Evolutionary conservation across 306 rosid species (phyloP).

Genomic region (Biancaea sappan): DNA sequence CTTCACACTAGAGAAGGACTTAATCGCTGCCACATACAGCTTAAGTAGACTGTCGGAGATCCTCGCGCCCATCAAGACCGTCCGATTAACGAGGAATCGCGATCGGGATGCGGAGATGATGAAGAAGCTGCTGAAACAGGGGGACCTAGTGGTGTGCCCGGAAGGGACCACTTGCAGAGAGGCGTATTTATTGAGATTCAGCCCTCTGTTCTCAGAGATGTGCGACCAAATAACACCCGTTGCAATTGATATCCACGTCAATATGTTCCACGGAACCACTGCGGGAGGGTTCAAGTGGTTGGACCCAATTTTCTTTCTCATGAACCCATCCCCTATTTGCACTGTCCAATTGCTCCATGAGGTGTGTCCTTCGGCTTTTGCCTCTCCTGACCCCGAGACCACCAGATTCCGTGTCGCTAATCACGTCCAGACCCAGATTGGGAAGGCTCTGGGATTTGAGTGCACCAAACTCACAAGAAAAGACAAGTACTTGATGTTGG

Average conservation of each 20-base stretch:
- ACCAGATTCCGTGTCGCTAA: slow-evolving; percentile 63
- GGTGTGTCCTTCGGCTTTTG: slow-evolving; percentile 26
- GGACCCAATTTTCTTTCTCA: slow-evolving; percentile 67
- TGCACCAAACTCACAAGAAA: slow-evolving; percentile 66
- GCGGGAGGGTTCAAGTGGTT: slow-evolving; percentile 76
- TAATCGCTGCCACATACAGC: slow-evolving; percentile 69
- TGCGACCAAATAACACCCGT: slow-evolving; percentile 50
- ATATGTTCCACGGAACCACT: slow-evolving; percentile 79
- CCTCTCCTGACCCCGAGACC: neutral
- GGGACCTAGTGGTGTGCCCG: slow-evolving; percentile 66
- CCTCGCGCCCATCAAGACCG: slow-evolving; percentile 66
- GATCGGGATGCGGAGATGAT: slow-evolving; percentile 50
- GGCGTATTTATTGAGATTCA: slow-evolving; percentile 66
- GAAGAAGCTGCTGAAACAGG: slow-evolving; percentile 43
- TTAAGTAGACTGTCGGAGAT: slow-evolving; percentile 65
- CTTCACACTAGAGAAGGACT: slow-evolving; percentile 29
- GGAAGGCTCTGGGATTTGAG: slow-evolving; percentile 53
- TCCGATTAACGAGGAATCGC: slow-evolving; percentile 62
- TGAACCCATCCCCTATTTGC: slow-evolving; percentile 68
- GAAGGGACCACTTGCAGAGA: slow-evolving; percentile 92
- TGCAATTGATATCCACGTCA: slow-evolving; percentile 53
- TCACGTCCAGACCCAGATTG: slow-evolving; percentile 54
- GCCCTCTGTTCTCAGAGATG: slow-evolving; percentile 67
- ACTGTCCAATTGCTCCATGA: slow-evolving; percentile 36
- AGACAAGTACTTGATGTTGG: slow-evolving; percentile 74